These are phyloP conservation scores for Wickerhamiella infanticola DNA, from an alignment of 1,139 yeast genomes.

Conservation along the genomic window DNA sequence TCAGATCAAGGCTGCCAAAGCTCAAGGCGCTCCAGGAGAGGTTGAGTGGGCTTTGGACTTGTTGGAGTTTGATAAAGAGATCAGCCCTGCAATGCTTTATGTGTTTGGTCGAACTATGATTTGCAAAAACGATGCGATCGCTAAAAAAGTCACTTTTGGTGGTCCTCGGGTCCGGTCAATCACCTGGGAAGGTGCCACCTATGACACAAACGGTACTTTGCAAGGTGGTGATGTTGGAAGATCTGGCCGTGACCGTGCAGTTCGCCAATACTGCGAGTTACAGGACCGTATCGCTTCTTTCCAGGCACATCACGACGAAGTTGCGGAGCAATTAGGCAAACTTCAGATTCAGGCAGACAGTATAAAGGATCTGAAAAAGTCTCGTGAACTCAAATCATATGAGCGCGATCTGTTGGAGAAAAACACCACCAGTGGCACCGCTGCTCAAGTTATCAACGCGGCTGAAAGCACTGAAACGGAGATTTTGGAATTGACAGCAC, in stretches of 20 bases:
- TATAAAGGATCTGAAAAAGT: conserved; percentile 48
- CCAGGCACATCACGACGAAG: conserved; percentile 28
- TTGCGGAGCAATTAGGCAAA: conserved; percentile 31
- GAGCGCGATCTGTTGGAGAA: conserved; percentile 48
- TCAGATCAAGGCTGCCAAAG: conserved; percentile 24
- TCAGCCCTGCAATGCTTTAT: conserved; percentile 72
- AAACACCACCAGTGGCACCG: conserved; percentile 45
- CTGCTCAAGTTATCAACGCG: conserved; percentile 28
- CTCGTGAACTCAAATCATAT: conserved; percentile 49
- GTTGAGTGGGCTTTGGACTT: conserved; percentile 79
- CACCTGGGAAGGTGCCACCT: conserved; percentile 83
- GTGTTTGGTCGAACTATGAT: conserved; percentile 81
- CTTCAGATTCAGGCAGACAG: conserved; percentile 35
- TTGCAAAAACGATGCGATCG: conserved; percentile 77
- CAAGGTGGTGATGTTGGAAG: conserved; percentile 54
- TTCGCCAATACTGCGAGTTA: conserved; percentile 53
- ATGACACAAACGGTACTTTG: conserved; percentile 90
- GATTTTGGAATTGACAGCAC: conserved; percentile 13
- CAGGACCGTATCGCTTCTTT: conserved; percentile 29
- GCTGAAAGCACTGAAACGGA: conserved; percentile 7
- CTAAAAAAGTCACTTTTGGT: conserved; percentile 64
- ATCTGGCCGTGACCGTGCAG: conserved; percentile 40
- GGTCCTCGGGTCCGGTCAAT: conserved; percentile 79
- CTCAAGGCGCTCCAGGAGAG: conserved; percentile 53
- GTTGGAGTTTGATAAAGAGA: conserved; percentile 56